Percentiles rank a stretch among this genome's conserved stretches.
These are phyloP conservation scores for Flaveria brownii DNA, from an alignment of 129 eudicot species.

Conservation along the genomic window DNA sequence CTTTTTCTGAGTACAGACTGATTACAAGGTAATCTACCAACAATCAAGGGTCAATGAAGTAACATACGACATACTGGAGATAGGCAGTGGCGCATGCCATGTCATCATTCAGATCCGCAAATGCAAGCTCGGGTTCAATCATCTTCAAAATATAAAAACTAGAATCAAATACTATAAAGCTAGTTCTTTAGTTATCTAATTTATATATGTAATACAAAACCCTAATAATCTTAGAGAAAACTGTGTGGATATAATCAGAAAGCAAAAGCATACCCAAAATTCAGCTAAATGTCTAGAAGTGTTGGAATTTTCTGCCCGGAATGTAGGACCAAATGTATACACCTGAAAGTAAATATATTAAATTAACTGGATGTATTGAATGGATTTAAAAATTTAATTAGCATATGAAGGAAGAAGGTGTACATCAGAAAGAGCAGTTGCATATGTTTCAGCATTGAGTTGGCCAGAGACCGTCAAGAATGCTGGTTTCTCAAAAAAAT, in stretches of 20 bases:
- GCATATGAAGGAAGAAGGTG: slow-evolving; percentile 18
- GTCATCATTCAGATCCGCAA: slow-evolving; percentile 94
- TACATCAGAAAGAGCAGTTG: slow-evolving; percentile 99
- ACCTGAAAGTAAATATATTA: slow-evolving; percentile 51
- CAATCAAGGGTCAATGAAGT: slow-evolving; percentile 40
- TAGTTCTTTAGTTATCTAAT: slow-evolving; percentile 19
- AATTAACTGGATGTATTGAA: neutral
- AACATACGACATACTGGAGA: slow-evolving; percentile 99
- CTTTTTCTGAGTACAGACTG: slow-evolving; percentile 7
- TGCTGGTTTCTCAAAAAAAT: slow-evolving; percentile 95
- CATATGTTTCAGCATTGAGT: slow-evolving; percentile 97
- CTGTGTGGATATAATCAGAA: neutral
- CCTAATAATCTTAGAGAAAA: slow-evolving; percentile 1
- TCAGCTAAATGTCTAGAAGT: slow-evolving; percentile 97
- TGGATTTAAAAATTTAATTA: neutral
- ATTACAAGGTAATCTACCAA: slow-evolving; percentile 25
- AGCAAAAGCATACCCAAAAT: slow-evolving; percentile 71
- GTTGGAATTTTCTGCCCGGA: slow-evolving; percentile 96
- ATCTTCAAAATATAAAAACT: slow-evolving; percentile 49
- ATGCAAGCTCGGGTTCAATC: slow-evolving; percentile 99
- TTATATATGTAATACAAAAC: slow-evolving; percentile 5
- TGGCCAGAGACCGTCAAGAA: slow-evolving; percentile 98
- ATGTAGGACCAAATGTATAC: slow-evolving; percentile 97
- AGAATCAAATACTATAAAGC: slow-evolving; percentile 7
- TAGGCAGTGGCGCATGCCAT: slow-evolving; percentile 99